Evolutionary conservation across 1,139 yeast genomes (phyloP).

Genomic region (Debaryomyces fabryi): DNA sequence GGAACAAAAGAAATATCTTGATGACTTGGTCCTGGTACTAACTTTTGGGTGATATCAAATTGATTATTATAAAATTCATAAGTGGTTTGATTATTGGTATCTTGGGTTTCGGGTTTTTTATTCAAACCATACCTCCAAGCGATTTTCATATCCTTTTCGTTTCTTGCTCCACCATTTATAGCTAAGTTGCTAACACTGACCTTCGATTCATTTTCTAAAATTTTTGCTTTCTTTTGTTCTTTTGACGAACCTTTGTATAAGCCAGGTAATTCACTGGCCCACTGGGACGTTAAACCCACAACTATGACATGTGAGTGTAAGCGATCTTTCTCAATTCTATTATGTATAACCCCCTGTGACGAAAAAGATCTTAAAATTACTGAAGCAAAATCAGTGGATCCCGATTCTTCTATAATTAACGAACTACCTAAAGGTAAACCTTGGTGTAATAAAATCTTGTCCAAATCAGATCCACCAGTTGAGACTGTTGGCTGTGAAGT

Average conservation of each 20-base stretch:
- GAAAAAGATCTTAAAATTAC: slow-evolving; percentile 71
- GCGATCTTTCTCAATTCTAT: slow-evolving; percentile 42
- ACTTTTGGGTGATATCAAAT: slow-evolving; percentile 73
- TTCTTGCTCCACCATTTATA: slow-evolving; percentile 26
- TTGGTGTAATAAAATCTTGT: slow-evolving; percentile 73
- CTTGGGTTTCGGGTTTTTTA: slow-evolving; percentile 34
- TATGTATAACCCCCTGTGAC: slow-evolving; percentile 78
- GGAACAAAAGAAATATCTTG: slow-evolving; percentile 62
- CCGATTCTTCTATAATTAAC: slow-evolving; percentile 76
- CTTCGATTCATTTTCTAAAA: slow-evolving; percentile 60
- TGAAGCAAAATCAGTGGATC: slow-evolving; percentile 88
- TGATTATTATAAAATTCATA: slow-evolving; percentile 64
- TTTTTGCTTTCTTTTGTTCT: slow-evolving; percentile 63
- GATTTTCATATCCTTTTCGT: slow-evolving; percentile 61
- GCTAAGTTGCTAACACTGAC: slow-evolving; percentile 69
- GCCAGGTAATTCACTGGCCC: slow-evolving; percentile 83
- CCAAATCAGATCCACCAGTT: slow-evolving; percentile 77
- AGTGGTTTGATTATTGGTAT: slow-evolving; percentile 18
- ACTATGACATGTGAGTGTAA: slow-evolving; percentile 65
- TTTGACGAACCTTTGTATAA: slow-evolving; percentile 69
- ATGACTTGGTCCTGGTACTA: slow-evolving; percentile 66
- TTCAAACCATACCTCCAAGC: slow-evolving; percentile 85
- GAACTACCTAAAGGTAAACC: slow-evolving; percentile 84
- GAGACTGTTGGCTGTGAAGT: slow-evolving; percentile 78
- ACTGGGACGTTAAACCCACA: slow-evolving; percentile 59